Percentiles rank a stretch among this genome's conserved stretches.
These are phyloP conservation scores for Dictyophora rubrovolvata DNA, from an alignment of 768 basidiomycete genomes.

Conservation along the genomic window DNA sequence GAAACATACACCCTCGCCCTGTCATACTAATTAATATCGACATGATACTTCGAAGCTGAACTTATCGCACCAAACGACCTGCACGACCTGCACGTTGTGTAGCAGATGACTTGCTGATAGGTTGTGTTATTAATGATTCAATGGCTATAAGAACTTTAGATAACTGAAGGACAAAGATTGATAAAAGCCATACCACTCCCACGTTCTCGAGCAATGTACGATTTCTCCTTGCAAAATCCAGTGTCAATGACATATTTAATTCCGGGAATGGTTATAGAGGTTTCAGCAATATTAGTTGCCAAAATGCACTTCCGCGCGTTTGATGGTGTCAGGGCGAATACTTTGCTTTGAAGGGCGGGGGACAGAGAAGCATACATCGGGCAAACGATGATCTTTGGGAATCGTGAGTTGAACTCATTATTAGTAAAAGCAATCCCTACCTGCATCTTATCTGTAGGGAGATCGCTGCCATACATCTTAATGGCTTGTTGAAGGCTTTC, in stretches of 20 bases:
- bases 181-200: slow-evolving; percentile 46
- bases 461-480: slow-evolving; percentile 51
- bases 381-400: slow-evolving; percentile 53
- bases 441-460: slow-evolving; percentile 46
- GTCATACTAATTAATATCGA: not conserved
- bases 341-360: slow-evolving; percentile 62
- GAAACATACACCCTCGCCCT: slow-evolving; percentile 83
- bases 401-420: not conserved
- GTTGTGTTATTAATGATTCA: slow-evolving; percentile 72
- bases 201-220: slow-evolving; percentile 57
- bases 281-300: slow-evolving; percentile 97
- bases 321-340: slow-evolving; percentile 57
- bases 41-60: not conserved
- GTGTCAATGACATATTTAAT: slow-evolving; percentile 94
- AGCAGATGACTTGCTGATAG: slow-evolving; percentile 84
- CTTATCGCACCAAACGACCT: slow-evolving; percentile 66
- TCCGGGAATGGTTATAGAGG: slow-evolving; percentile 93
- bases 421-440: slow-evolving; percentile 26
- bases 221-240: slow-evolving; percentile 92
- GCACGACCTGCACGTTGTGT: slow-evolving; percentile 94
- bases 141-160: slow-evolving; percentile 43
- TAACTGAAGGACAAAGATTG: not conserved
- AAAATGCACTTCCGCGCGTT: slow-evolving; percentile 84
- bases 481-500: slow-evolving; percentile 77
- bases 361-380: slow-evolving; percentile 86